Base-by-base conservation (phyloP, 306 rosid genomes). In the Glycyrrhiza uralensis region DNA sequence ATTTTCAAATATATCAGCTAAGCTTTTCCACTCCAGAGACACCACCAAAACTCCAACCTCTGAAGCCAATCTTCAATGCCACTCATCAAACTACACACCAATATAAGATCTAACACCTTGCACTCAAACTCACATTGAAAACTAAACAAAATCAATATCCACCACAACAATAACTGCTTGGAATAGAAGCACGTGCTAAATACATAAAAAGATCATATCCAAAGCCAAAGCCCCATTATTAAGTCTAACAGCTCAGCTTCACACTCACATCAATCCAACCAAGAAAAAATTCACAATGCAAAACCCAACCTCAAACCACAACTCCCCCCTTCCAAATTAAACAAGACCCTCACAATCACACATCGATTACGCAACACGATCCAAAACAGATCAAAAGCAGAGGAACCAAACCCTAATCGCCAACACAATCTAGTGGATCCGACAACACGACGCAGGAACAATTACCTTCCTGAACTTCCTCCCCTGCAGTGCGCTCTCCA, bases 401-500 rank as follows among this genome's bases (percentile, higher is more conserved):
- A 62, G 3, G 50, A 81, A 84, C 56, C 82, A 85, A 87, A 72
- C 92, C 96, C 90, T 89, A 80, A 86, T 76, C 79, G n/a, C 70
- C 72, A 81, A 79, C 49, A 69, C 42, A 70, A 70, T 52, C 73
- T 75, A 85, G 76, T 82, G 97, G 98, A 94, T 91, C 97, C 95
- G 69, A 76, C 73, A 69, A 72, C 22, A 51, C 64, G 58, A 50
- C 26, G 54, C 29, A 41, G 10, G 32, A 50, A 69, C 36, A 78
- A 54, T 73, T 83, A 95, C 99, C 99, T 95, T 95, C 99, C 85
- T 95, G 99, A 56, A 95, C 99, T 81, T 95, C 99, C 72, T 95
- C 99, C 19, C 99, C 99, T 50, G 92, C 99, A 42, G 97, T 66
- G 22, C 99, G 96, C 81, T 95, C 99, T 13, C 99, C 99, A 54